These are phyloP conservation scores for Rhynchosporium graminicola DNA, from an alignment of 2,329 filamentous ascomycete genomes.

Conservation along the genomic window DNA sequence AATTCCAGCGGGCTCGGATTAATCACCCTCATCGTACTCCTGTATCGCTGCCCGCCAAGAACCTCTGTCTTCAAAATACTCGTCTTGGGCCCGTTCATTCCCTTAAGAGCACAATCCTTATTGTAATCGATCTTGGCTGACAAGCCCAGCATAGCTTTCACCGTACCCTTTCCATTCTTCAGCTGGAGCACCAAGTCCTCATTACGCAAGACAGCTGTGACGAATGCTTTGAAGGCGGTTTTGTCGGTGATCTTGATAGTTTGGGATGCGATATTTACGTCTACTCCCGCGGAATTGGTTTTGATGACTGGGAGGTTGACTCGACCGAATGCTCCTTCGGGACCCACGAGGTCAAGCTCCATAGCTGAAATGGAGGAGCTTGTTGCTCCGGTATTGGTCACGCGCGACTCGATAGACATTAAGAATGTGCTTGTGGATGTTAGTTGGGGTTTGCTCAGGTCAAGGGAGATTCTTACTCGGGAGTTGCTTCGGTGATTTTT, in stretches of 20 bases:
- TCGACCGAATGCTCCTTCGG: constrained; percentile 16
- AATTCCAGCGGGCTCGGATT: constrained; percentile 24
- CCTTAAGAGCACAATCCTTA: constrained; percentile 21
- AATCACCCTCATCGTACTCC: constrained; percentile 14
- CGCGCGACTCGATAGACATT: constrained; percentile 18
- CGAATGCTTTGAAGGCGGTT: constrained; percentile 21
- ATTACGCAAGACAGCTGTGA: constrained; percentile 19
- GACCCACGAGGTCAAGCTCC: constrained; percentile 22
- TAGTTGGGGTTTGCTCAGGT: neutral
- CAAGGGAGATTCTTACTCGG: constrained; percentile 12
- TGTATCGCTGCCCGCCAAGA: constrained; percentile 13
- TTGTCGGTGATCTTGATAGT: constrained; percentile 21
- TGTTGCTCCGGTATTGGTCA: constrained; percentile 22
- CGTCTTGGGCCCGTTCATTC: constrained; percentile 24
- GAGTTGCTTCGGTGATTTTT: constrained; percentile 27
- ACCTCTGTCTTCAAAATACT: constrained; percentile 17
- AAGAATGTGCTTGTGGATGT: constrained; percentile 20
- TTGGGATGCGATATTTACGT: constrained; percentile 20
- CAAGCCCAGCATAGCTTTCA: constrained; percentile 18
- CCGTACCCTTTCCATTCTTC: constrained; percentile 20
- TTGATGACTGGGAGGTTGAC: constrained; percentile 23
- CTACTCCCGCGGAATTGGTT: constrained; percentile 17
- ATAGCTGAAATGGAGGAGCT: constrained; percentile 20
- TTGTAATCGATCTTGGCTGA: constrained; percentile 16
- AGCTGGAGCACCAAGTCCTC: constrained; percentile 17